A percentile compares a stretch with the other conserved stretches of the same genome.
Conservation (phyloP, 305 asterid species). For the Fraxinus angustifolia region DNA sequence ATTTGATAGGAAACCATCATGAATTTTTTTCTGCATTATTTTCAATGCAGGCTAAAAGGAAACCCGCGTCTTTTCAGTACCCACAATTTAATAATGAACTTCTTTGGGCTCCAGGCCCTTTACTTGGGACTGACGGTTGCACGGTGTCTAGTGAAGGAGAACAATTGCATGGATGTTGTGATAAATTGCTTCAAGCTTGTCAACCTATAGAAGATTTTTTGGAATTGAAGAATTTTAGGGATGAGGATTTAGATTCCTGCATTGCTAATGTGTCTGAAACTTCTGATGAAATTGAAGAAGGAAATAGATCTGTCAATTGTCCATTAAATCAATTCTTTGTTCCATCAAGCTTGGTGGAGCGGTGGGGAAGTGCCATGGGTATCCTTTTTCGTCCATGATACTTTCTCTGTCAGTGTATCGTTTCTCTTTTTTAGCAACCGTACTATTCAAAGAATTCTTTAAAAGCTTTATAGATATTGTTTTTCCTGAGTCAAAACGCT, state of each 20-base stretch:
- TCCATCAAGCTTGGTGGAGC: constrained; percentile 63
- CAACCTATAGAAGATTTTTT: constrained; percentile 64
- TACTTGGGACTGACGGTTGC: constrained; percentile 41
- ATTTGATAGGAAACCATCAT: neutral
- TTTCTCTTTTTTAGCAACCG: neutral
- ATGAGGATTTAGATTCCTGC: constrained; percentile 32
- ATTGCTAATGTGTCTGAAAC: constrained; percentile 27
- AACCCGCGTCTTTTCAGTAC: constrained; percentile 52
- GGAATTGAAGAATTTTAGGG: constrained; percentile 38
- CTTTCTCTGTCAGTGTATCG: constrained; percentile 16
- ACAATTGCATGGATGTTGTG: constrained; percentile 37
- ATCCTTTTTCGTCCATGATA: constrained; percentile 36
- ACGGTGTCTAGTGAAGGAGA: constrained; percentile 32
- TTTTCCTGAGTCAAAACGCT: constrained; percentile 81
- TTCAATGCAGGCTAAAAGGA: constrained; percentile 72
- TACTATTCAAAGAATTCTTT: constrained; percentile 25
- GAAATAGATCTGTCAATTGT: constrained; percentile 21
- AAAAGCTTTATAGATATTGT: constrained; percentile 64
- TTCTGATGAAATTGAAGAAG: constrained; percentile 37
- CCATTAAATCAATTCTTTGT: constrained; percentile 45
- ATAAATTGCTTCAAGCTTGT: constrained; percentile 52
- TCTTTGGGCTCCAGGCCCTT: constrained; percentile 54
- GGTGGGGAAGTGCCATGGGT: constrained; percentile 99
- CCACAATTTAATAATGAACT: constrained; percentile 49
- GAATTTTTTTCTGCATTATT: constrained; percentile 12